Evolutionary conservation across 169 alveolate species (phyloP), one percentile per base, ranked within the genome.

Genomic region (Cardiosporidium cionae): DNA sequence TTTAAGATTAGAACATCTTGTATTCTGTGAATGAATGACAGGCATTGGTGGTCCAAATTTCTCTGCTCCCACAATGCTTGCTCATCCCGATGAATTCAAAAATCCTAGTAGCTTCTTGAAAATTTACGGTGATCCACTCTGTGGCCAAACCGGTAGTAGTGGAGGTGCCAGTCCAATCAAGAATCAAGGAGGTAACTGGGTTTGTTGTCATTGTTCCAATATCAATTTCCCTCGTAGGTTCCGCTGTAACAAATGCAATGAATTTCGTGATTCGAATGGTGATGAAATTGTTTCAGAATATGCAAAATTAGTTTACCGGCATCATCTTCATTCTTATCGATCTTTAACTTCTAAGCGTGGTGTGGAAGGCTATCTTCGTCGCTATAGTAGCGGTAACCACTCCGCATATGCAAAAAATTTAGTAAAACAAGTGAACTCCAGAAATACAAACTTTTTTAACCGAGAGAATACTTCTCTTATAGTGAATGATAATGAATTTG

Each of bases 171-270:
- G 53, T n/a, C 88, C 88, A 5, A 68, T 70, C 34, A 70, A 69
- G 3, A 87, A 84, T 5, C 90, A 72, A 68, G 77, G 86, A 53
- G 92, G 92, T 23, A 86, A 86, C 74, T 86, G 92, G 91, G 75
- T 79, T 23, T 86, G 92, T 68, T 35, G 53, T 7, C 70, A 69
- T 44, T 86, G 92, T 83, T 54, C 76, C 64, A 86, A 83, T 63
- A 83, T 86, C 7, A 86, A 86, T 72, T 83, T 83, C 28, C 92
- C 91, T 7, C 62, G 92, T n/a, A 80, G 91, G 22, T 79, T 81
- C 66, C 65, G 87, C 35, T 86, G 92, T 65, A 82, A 86, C 74
- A 86, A 83, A 28, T 86, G 92, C 53, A 77, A 80, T 3, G 87
- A 74, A 65, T 66, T 68, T 34, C 29, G 91, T 25, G 86, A 78